Evolutionary conservation across 495 filamentous ascomycete genomes (phyloP).

Genomic region (Tuber indicum): DNA sequence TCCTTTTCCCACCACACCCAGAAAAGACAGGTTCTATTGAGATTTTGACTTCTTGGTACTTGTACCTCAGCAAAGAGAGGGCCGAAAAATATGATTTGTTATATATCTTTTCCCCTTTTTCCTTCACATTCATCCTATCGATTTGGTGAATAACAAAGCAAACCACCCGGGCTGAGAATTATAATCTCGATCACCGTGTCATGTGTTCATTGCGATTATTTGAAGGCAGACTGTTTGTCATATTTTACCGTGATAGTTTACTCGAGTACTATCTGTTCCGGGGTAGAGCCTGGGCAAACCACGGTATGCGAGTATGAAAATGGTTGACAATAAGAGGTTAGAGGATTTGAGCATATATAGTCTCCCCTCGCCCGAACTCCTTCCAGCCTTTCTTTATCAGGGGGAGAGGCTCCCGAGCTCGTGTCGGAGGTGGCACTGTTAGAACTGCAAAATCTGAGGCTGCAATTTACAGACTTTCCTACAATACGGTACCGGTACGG

Average conservation of each 20-base stretch:
- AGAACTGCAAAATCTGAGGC: not conserved
- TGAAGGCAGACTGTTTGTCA: not conserved
- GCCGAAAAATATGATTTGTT: slow-evolving; percentile 2
- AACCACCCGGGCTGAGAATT: not conserved
- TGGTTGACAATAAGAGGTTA: not conserved
- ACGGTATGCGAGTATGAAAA: not conserved
- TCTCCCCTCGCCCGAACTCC: not conserved
- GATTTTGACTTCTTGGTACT: not conserved
- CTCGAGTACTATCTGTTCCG: not conserved
- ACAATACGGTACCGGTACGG: not conserved
- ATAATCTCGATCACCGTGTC: slow-evolving; percentile 2
- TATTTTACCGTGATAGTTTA: not conserved
- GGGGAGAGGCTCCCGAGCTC: not conserved
- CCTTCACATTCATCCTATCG: not conserved
- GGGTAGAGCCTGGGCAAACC: not conserved
- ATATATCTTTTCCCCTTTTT: not conserved
- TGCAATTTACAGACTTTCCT: not conserved
- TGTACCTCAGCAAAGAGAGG: not conserved
- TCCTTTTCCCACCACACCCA: slow-evolving; percentile 19
- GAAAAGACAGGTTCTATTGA: not conserved
- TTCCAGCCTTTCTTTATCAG: not conserved
- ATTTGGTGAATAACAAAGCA: not conserved
- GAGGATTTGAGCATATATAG: not conserved
- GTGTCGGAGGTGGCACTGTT: not conserved
- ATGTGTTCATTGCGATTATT: not conserved